phyloP scores from a whole-genome alignment of 2,329 filamentous ascomycete species.

The Juglanconis juglandina region DNA sequence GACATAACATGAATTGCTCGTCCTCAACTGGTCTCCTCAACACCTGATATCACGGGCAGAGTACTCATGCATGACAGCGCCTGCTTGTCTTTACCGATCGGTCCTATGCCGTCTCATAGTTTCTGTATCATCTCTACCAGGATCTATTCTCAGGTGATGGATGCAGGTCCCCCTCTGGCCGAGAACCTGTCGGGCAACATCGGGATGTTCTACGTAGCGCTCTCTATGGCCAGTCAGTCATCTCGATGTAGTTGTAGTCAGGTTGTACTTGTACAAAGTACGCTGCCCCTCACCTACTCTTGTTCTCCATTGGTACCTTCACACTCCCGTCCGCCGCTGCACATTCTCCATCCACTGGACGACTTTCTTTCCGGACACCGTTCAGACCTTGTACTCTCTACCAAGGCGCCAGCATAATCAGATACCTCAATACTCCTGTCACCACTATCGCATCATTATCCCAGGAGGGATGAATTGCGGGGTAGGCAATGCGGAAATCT shows the following conservation, averaged over 20 bases:
- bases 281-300: neutral
- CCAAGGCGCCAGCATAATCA: neutral
- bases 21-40: conserved; percentile 3
- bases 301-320: neutral
- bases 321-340: too few species aligned
- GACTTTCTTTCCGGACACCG: too few species aligned
- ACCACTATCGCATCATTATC: neutral
- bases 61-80: conserved; percentile 1
- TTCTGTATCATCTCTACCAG: conserved; percentile 8
- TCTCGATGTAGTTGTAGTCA: neutral
- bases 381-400: neutral
- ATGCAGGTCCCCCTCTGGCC: neutral
- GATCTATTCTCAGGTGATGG: neutral
- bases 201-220: neutral
- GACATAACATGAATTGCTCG: neutral
- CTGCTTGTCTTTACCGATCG: conserved; percentile 1
- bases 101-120: conserved; percentile 2
- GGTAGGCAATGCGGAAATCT: neutral
- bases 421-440: neutral
- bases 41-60: neutral
- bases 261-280: neutral
- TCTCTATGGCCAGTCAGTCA: neutral
- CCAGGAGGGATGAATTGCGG: neutral
- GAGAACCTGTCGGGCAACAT: neutral
- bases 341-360: too few species aligned